phyloP scores from a whole-genome alignment of 495 filamentous ascomycete genomes.

The Diplogelasinospora grovesii region DNA sequence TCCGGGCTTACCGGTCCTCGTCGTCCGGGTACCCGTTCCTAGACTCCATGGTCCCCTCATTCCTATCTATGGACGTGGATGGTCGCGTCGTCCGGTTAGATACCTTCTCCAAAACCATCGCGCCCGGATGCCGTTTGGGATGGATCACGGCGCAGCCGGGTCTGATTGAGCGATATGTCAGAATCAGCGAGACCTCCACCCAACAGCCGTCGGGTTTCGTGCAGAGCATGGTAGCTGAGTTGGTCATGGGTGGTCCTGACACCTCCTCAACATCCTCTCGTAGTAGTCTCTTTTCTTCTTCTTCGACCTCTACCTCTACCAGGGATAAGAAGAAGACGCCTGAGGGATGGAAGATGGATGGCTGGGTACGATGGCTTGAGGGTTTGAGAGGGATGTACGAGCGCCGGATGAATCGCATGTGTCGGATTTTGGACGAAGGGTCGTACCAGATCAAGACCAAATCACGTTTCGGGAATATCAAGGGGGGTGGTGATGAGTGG shows the following conservation, averaged over 20 bases:
- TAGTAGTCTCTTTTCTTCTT: conserved; percentile 12
- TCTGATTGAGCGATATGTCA: conserved; percentile 62
- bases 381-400: conserved; percentile 78
- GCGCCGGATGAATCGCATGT: conserved; percentile 72
- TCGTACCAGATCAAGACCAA: conserved; percentile 51
- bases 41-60: conserved; percentile 76
- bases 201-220: conserved; percentile 85
- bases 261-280: conserved; percentile 30
- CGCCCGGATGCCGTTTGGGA: conserved; percentile 72
- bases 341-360: conserved; percentile 69
- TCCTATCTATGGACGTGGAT: conserved; percentile 64
- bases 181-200: conserved; percentile 63
- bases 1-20: conserved; percentile 25
- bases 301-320: too few relatives aligned
- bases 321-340: conserved; percentile 20
- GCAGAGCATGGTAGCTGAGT: conserved; percentile 70
- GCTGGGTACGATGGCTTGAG: conserved; percentile 85
- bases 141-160: conserved; percentile 78
- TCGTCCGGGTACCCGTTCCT: conserved; percentile 72
- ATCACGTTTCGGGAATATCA: too few relatives aligned
- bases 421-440: conserved; percentile 57
- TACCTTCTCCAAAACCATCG: conserved; percentile 79
- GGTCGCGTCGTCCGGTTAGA: conserved; percentile 82
- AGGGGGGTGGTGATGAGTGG: too few relatives aligned
- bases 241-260: conserved; percentile 69